These are phyloP conservation scores for Chloranthus sessilifolius DNA, from an alignment of 164 flowering plant species.

Conservation along the genomic window DNA sequence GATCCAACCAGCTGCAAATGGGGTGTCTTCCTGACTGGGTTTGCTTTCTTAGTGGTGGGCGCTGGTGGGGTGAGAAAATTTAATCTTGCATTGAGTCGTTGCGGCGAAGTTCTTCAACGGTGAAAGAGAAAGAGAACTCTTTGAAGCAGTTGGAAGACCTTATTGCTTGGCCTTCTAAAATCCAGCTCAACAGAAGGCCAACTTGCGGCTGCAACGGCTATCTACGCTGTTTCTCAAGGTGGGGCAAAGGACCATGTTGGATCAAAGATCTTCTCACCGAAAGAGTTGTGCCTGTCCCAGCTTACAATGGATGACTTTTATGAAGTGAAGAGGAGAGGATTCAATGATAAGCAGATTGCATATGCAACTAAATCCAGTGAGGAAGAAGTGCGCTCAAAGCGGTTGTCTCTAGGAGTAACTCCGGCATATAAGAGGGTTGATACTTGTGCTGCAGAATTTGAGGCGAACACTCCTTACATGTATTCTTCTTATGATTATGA, in stretches of 20 bases:
- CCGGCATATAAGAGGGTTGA: slow-evolving; percentile 93
- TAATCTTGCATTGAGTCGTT: slow-evolving; percentile 96
- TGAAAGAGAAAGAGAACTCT: slow-evolving; percentile 76
- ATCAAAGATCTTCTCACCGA: slow-evolving; percentile 93
- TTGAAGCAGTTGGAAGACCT: slow-evolving; percentile 79
- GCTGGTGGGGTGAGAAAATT: too few relatives aligned
- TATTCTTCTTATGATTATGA: slow-evolving; percentile 89
- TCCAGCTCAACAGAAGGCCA: slow-evolving; percentile 83
- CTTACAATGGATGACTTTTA: slow-evolving; percentile 68
- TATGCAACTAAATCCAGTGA: slow-evolving; percentile 78
- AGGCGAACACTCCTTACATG: slow-evolving; percentile 98
- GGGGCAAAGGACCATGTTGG: slow-evolving; percentile 92
- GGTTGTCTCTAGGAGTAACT: slow-evolving; percentile 67
- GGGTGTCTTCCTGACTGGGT: too few relatives aligned
- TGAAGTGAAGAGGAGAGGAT: slow-evolving; percentile 87
- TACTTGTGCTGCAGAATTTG: slow-evolving; percentile 99
- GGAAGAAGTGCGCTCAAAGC: slow-evolving; percentile 58
- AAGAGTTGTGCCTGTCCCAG: slow-evolving; percentile 78
- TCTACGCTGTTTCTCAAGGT: slow-evolving; percentile 91
- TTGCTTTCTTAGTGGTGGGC: too few relatives aligned
- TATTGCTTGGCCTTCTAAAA: slow-evolving; percentile 86
- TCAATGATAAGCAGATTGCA: slow-evolving; percentile 94
- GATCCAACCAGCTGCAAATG: too few relatives aligned
- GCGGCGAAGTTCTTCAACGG: slow-evolving; percentile 70
- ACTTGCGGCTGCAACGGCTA: slow-evolving; percentile 85